Percentiles rank a stretch among this genome's conserved stretches.
Conservation (phyloP, 2,329 filamentous ascomycete genomes). For the Clarireedia hainanense region DNA sequence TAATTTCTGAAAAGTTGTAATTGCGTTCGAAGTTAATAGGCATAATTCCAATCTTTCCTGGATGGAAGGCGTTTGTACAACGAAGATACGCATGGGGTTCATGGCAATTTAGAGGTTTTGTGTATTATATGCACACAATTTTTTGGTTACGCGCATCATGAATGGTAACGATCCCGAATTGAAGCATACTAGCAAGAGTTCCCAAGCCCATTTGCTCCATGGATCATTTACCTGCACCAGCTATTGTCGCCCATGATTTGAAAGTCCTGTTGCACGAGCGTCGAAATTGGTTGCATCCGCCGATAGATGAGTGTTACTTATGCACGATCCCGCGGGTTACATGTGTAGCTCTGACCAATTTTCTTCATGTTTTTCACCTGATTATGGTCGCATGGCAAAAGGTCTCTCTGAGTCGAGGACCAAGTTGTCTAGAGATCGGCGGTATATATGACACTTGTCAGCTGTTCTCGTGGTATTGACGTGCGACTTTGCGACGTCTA, state of each 20-base stretch:
- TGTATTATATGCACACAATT: conserved; percentile 22
- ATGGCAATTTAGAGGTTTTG: conserved; percentile 19
- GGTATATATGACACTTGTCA: conserved; percentile 6
- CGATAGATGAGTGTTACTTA: conserved; percentile 7
- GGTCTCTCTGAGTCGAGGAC: neutral
- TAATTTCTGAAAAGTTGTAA: conserved; percentile 24
- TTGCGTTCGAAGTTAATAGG: conserved; percentile 15
- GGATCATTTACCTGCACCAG: neutral
- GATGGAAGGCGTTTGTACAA: conserved; percentile 24
- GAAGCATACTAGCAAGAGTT: neutral
- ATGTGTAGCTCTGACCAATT: conserved; percentile 7
- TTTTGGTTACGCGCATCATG: conserved; percentile 17
- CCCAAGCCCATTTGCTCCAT: neutral
- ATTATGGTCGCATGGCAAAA: conserved; percentile 4
- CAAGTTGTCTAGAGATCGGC: neutral
- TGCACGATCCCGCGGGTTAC: conserved; percentile 5
- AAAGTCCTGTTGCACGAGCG: neutral
- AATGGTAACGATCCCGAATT: conserved; percentile 7
- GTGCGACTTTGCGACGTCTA: neutral
- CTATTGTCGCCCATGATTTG: neutral
- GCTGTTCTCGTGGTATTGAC: conserved; percentile 5
- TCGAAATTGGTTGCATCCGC: conserved; percentile 9
- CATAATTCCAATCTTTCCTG: conserved; percentile 17
- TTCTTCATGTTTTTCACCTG: conserved; percentile 8
- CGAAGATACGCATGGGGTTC: conserved; percentile 20